Evolutionary conservation across 768 basidiomycete genomes (phyloP), one percentile per base, ranked within the genome.

Genomic region (Lactarius sp.): DNA sequence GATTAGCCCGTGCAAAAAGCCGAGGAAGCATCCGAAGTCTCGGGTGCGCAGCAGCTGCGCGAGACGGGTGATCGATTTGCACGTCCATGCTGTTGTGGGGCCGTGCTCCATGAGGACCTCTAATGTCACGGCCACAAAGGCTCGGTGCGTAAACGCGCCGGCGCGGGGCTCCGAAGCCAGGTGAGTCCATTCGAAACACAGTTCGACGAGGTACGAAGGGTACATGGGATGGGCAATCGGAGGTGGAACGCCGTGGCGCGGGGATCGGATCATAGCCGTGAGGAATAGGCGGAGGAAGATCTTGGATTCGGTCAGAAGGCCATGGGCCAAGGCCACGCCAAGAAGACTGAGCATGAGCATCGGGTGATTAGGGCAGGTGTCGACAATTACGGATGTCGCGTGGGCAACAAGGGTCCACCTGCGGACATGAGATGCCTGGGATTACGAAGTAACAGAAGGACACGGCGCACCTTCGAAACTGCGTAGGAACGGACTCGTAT

Each of bases 381-480:
- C 72, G 46, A 85, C 70, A 14, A 83, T 75, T 34, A 84, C 70
- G 27, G 75, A 76, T 7, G 85, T 70, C 9, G 84, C 81, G 69
- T 87, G 83, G 0, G 83, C 78, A 4, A 82, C 69, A 20, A 86
- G 67, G 20, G 81, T 75, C 69, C 75, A 79, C 52, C 84, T 86
- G 47, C 12, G 20, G 7, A 39, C 39, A 55, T 50, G 27, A 57
- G 27, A 54, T 22, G n/a, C 20, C 34, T 42, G 44, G 14, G 55
- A 42, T 12, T 12, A 65, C n/a, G 46, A 47, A 9, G 5, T 4
- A n/a, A 49, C 4, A 27, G 56, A 62, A 39, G 50, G 20, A 47
- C 53, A 46, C 27, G 49, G 27, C 74, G 61, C 69, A 85, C 85
- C 78, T 77, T 62, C 85, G 78, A 70, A 79, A 79, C 36, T 79